phyloP scores from a whole-genome alignment of 805 yeast genomes.

The Nakazawaea laoshanensis region DNA sequence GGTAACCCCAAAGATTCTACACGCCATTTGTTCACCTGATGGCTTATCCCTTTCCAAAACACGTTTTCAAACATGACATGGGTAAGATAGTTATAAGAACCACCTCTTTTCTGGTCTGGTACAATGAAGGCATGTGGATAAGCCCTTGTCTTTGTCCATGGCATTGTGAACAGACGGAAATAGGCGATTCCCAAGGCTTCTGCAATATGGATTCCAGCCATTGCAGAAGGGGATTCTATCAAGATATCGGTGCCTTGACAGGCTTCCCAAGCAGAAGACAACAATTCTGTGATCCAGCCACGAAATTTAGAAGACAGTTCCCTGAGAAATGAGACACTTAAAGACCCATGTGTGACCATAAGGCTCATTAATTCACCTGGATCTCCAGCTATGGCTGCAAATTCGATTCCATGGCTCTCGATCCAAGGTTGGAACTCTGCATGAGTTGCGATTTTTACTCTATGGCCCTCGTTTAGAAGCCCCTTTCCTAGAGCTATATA shows the following conservation, averaged over 20 bases:
- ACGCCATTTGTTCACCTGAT: constrained; percentile 87
- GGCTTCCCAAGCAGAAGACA: constrained; percentile 75
- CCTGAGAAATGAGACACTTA: constrained; percentile 72
- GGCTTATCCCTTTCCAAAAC: constrained; percentile 87
- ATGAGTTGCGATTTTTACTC: constrained; percentile 81
- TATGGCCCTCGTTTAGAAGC: constrained; percentile 71
- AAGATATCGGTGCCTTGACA: constrained; percentile 77
- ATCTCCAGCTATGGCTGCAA: constrained; percentile 78
- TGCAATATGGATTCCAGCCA: constrained; percentile 93
- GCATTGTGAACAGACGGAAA: constrained; percentile 95
- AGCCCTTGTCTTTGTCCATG: constrained; percentile 94
- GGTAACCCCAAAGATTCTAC: constrained; percentile 54
- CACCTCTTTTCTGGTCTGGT: constrained; percentile 89
- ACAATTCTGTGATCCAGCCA: constrained; percentile 73
- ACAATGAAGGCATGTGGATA: constrained; percentile 95
- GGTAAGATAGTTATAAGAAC: constrained; percentile 85
- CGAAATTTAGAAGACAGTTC: constrained; percentile 78
- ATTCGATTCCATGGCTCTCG: constrained; percentile 53
- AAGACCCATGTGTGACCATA: constrained; percentile 86
- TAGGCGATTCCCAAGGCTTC: constrained; percentile 87
- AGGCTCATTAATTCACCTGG: constrained; percentile 88
- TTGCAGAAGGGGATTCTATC: constrained; percentile 93
- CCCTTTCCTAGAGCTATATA: constrained; percentile 87
- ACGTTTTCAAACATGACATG: constrained; percentile 90
- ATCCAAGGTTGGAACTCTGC: constrained; percentile 75